Conservation (phyloP, 2,329 filamentous ascomycete species). For the Fusarium cyanostomum region DNA sequence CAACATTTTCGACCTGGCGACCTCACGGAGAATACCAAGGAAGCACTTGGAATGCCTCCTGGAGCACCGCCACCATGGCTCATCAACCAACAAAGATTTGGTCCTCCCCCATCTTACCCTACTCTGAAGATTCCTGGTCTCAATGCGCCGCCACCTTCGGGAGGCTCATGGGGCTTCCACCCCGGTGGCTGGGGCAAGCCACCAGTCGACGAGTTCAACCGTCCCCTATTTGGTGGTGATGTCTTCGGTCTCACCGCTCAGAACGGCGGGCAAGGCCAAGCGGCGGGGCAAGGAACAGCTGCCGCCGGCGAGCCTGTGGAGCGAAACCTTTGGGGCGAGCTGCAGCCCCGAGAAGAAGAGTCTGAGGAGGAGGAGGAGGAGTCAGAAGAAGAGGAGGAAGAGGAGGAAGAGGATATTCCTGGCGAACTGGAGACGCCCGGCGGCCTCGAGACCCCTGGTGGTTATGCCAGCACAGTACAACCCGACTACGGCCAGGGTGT, state of each 20-base stretch:
- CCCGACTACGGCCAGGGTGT: slow-evolving; percentile 78
- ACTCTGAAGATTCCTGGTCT: slow-evolving; percentile 94
- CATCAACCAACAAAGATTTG: slow-evolving; percentile 94
- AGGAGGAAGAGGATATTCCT: slow-evolving; percentile 68
- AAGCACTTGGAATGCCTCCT: slow-evolving; percentile 92
- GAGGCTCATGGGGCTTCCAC: slow-evolving; percentile 93
- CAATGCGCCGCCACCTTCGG: slow-evolving; percentile 90
- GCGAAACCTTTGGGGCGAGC: slow-evolving; percentile 88
- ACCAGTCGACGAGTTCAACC: slow-evolving; percentile 91
- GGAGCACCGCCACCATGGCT: slow-evolving; percentile 96
- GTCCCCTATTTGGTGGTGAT: slow-evolving; percentile 91
- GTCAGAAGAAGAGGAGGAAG: slow-evolving; percentile 74
- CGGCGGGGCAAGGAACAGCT: slow-evolving; percentile 48
- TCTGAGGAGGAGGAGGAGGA: slow-evolving; percentile 79
- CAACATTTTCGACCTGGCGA: slow-evolving; percentile 91
- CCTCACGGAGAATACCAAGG: slow-evolving; percentile 86
- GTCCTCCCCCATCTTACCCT: slow-evolving; percentile 92
- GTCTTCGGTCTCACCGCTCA: slow-evolving; percentile 80
- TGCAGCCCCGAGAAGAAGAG: slow-evolving; percentile 82
- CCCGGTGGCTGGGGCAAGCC: slow-evolving; percentile 97
- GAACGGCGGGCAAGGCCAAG: slow-evolving; percentile 50
- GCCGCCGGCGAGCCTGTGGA: slow-evolving; percentile 80
- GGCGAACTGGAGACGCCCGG: slow-evolving; percentile 77
- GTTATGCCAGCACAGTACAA: slow-evolving; percentile 81
- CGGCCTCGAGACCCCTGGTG: slow-evolving; percentile 82